Percentiles rank a stretch among this genome's conserved stretches.
Conservation (phyloP, 257 asterid genomes). For the Leonotis leonurus region DNA sequence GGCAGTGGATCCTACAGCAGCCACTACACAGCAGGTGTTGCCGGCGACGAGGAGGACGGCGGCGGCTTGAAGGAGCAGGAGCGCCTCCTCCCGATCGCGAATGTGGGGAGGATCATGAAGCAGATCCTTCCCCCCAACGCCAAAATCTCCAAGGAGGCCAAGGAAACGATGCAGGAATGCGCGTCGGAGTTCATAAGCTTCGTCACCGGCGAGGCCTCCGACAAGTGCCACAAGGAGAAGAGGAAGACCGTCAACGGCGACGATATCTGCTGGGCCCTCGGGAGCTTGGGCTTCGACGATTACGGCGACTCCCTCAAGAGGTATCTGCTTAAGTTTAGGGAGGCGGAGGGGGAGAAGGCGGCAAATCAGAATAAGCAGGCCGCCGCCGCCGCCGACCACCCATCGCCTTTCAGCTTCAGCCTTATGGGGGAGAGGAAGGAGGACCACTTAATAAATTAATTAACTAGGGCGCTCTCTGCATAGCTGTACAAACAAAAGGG, state of each 20-base stretch:
- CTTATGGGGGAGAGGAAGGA: conserved; percentile 15
- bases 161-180: conserved; percentile 57
- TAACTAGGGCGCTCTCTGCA: too few species aligned
- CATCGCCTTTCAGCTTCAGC: conserved; percentile 11
- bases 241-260: conserved; percentile 53
- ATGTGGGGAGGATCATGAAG: conserved; percentile 52
- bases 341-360: conserved; percentile 42
- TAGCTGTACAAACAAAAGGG: too few species aligned
- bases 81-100: conserved; percentile 48
- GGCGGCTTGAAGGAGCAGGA: conserved; percentile 32
- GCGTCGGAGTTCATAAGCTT: conserved; percentile 59
- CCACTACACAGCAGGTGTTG: too few species aligned
- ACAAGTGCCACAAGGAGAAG: conserved; percentile 44
- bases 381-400: not conserved
- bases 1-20: not conserved
- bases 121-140: conserved; percentile 55
- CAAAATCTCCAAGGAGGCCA: conserved; percentile 46
- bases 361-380: conserved; percentile 28
- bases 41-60: not conserved
- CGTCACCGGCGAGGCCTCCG: conserved; percentile 55
- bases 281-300: conserved; percentile 44
- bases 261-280: conserved; percentile 47
- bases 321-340: conserved; percentile 35
- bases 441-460: too few species aligned
- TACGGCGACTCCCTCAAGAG: conserved; percentile 31